Evolutionary conservation across 768 basidiomycete species (phyloP).

Genomic region (Sutorius australiensis): DNA sequence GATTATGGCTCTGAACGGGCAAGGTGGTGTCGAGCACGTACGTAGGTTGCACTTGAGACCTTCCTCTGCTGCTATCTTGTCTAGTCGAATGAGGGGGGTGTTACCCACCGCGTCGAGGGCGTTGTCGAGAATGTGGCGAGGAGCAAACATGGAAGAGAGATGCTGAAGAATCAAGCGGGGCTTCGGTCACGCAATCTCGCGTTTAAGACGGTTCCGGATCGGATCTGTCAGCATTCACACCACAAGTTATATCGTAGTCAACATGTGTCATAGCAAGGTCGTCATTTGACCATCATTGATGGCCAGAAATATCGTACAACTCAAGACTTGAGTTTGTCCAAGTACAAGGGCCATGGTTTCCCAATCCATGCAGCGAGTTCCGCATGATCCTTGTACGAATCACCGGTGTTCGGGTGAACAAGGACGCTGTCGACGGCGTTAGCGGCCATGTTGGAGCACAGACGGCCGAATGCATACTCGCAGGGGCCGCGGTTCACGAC

Average conservation of each 20-base stretch:
- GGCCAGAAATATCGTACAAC: background rate
- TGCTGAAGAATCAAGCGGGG: background rate
- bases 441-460: background rate
- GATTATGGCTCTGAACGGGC: background rate
- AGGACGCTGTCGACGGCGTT: constrained; percentile 45
- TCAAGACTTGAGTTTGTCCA: constrained; percentile 35
- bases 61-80: constrained; percentile 68
- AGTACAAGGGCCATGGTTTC: constrained; percentile 50
- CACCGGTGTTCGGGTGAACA: constrained; percentile 66
- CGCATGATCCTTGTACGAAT: constrained; percentile 56
- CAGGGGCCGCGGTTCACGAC: constrained; percentile 65
- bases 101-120: constrained; percentile 85
- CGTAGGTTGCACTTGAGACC: constrained; percentile 86
- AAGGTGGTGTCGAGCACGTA: constrained; percentile 39
- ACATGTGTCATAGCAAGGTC: background rate
- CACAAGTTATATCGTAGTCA: background rate
- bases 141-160: constrained; percentile 24
- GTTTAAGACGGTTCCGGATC: constrained; percentile 13
- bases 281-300: background rate
- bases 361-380: constrained; percentile 69
- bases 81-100: constrained; percentile 86
- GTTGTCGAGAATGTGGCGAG: constrained; percentile 59
- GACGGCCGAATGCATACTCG: constrained; percentile 49
- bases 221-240: background rate
- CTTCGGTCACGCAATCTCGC: background rate